phyloP scores from a whole-genome alignment of 1,284 basidiomycete species.

The Sporisorium graminicola region DNA sequence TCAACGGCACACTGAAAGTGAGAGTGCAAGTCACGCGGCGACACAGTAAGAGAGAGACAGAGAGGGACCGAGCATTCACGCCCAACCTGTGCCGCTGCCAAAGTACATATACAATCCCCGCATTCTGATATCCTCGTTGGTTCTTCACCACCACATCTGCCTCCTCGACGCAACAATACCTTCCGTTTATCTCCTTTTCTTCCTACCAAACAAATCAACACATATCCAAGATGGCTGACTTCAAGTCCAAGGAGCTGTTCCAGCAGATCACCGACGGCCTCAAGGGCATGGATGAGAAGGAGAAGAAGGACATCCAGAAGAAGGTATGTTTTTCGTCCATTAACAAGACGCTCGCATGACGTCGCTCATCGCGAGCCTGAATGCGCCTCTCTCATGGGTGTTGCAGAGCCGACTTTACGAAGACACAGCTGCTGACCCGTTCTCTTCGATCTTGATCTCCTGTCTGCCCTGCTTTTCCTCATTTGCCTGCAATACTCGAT shows the following conservation, averaged over 20 bases:
- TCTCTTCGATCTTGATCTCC: not conserved
- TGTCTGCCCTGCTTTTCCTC: not conserved
- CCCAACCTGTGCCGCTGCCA: slow-evolving; percentile 3
- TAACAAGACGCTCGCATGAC: not conserved
- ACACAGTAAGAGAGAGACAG: not conserved
- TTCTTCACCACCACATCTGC: slow-evolving; percentile 8
- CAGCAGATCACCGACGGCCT: slow-evolving; percentile 77
- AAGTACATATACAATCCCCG: slow-evolving; percentile 33
- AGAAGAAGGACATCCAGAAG: slow-evolving; percentile 85
- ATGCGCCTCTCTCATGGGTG: not conserved
- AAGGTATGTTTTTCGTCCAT: slow-evolving; percentile 75
- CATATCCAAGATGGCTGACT: slow-evolving; percentile 61
- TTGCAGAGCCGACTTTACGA: not conserved
- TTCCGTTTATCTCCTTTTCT: not conserved
- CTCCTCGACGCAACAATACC: not conserved
- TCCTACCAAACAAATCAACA: slow-evolving; percentile 1
- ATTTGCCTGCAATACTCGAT: not conserved
- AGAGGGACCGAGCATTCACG: slow-evolving; percentile 14
- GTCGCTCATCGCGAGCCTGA: not conserved
- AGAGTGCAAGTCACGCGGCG: slow-evolving; percentile 1
- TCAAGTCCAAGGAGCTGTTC: slow-evolving; percentile 67
- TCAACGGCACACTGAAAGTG: not conserved
- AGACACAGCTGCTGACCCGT: not conserved
- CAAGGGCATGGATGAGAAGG: slow-evolving; percentile 76
- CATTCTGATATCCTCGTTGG: slow-evolving; percentile 1